phyloP scores from a whole-genome alignment of 2,329 filamentous ascomycete genomes.

The Gnomoniopsis smithogilvyi region DNA sequence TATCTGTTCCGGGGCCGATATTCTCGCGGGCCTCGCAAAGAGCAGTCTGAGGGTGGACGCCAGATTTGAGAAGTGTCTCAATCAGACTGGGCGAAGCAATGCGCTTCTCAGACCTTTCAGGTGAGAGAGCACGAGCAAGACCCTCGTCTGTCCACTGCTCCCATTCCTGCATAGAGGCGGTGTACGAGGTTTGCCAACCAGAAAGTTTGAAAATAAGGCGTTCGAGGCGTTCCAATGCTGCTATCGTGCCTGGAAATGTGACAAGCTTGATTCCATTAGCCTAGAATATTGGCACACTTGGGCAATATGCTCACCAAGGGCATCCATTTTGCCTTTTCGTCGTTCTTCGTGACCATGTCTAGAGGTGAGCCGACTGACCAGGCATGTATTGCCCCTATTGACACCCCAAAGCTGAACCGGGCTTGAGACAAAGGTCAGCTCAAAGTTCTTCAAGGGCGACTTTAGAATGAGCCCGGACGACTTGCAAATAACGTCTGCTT shows the following conservation, averaged over 20 bases:
- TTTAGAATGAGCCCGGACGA: accelerated
- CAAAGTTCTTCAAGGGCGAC: no score
- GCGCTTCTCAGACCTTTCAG: neutral
- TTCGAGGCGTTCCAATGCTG: neutral
- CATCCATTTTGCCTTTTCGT: conserved; percentile 28
- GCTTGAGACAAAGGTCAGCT: conserved; percentile 13
- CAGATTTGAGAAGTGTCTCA: conserved; percentile 19
- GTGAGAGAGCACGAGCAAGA: neutral
- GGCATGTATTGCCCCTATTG: conserved; percentile 21
- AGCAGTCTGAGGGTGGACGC: conserved; percentile 23
- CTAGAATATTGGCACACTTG: neutral
- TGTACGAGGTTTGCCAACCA: neutral
- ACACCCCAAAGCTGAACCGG: conserved; percentile 25
- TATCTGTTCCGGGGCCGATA: conserved; percentile 29
- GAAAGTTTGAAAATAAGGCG: neutral
- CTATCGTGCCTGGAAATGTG: neutral
- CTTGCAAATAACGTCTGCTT: conserved; percentile 12
- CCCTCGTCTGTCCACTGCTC: neutral
- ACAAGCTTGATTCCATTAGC: neutral
- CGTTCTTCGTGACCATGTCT: conserved; percentile 26
- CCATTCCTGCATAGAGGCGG: neutral
- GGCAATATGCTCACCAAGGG: conserved; percentile 20
- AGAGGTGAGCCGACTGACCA: conserved; percentile 23
- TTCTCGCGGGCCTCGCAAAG: conserved; percentile 29
- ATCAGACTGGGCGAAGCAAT: conserved; percentile 20